phyloP scores from a whole-genome alignment of 148 eudicot genomes.

The Rhododendron molle region DNA sequence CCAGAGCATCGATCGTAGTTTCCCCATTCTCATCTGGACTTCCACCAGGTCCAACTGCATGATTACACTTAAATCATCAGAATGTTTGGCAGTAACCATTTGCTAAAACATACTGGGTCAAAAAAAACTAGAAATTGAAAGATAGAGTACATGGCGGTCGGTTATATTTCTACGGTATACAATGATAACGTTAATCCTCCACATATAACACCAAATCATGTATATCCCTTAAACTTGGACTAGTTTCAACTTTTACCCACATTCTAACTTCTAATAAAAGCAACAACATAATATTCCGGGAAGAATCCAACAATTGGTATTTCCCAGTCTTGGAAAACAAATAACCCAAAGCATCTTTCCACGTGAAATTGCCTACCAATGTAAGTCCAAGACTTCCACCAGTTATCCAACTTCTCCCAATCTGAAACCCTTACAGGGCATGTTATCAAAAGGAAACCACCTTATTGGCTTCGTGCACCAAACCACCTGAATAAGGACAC shows the following conservation, averaged over 20 bases:
- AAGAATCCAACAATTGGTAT: not conserved
- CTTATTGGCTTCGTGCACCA: not conserved
- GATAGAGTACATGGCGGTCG: not conserved
- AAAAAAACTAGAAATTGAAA: not conserved
- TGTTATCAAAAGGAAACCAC: not conserved
- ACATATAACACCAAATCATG: not conserved
- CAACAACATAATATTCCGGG: not conserved
- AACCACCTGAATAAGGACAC: not conserved
- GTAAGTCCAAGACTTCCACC: not conserved
- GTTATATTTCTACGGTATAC: not conserved
- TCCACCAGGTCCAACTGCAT: slow-evolving; percentile 96
- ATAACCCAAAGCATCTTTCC: not conserved
- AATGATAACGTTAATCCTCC: not conserved
- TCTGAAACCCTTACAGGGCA: not conserved
- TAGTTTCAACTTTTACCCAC: not conserved
- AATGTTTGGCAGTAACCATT: not conserved
- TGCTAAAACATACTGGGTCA: not conserved
- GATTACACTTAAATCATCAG: not conserved
- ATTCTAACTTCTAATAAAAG: not conserved
- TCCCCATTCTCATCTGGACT: slow-evolving; percentile 98
- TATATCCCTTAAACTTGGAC: not conserved
- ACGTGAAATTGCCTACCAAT: not conserved
- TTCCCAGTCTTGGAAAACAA: not conserved
- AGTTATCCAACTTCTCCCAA: not conserved
- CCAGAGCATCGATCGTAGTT: slow-evolving; percentile 84